Conservation (phyloP, 176 grass and related monocot species). For the Poa annua region DNA sequence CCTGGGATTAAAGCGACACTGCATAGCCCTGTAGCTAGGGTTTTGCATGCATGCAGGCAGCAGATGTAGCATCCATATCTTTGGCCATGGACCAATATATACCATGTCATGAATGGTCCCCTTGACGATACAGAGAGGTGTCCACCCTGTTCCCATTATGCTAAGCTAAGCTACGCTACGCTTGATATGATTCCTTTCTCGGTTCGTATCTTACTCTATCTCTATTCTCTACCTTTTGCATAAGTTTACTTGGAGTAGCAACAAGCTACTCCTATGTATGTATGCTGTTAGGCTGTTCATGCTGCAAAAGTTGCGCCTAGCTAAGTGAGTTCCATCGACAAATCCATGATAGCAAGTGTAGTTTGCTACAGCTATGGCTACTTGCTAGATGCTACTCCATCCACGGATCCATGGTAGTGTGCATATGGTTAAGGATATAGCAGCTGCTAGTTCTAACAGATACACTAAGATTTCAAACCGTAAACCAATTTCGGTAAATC, state of each 20-base stretch:
- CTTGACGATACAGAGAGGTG: constrained; percentile 19
- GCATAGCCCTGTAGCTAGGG: constrained; percentile 54
- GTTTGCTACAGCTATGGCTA: neutral
- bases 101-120: constrained; percentile 56
- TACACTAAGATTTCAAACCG: too few relatives aligned
- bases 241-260: constrained; percentile 48
- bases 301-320: constrained; percentile 20
- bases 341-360: neutral
- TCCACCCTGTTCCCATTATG: constrained; percentile 23
- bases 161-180: neutral
- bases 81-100: constrained; percentile 47
- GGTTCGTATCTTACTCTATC: neutral
- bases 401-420: neutral
- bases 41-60: constrained; percentile 53
- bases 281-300: constrained; percentile 17
- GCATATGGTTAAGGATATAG: neutral
- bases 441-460: neutral
- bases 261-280: neutral
- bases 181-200: neutral
- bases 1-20: constrained; percentile 44
- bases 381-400: too few relatives aligned
- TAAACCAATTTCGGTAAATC: too few relatives aligned
- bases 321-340: constrained; percentile 3
- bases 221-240: constrained; percentile 13
- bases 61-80: constrained; percentile 44